These are phyloP conservation scores for Dimocarpus longan DNA, from an alignment of 345 rosid species.

Conservation along the genomic window DNA sequence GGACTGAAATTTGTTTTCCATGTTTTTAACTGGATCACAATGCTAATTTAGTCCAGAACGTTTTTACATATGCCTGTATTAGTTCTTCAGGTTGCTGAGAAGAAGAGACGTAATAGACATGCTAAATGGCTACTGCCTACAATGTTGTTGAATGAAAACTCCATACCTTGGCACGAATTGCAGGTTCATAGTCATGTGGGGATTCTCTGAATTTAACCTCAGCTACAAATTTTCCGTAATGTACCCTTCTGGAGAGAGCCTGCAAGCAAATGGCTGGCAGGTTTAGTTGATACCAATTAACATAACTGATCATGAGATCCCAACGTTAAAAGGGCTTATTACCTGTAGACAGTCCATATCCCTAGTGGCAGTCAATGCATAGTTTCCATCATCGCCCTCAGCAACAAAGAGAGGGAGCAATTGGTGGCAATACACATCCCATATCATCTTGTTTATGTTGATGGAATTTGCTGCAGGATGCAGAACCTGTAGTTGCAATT, in stretches of 20 bases:
- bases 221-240: slow-evolving; percentile 86
- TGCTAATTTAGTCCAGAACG: too few species aligned
- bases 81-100: not conserved
- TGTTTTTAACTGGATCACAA: too few species aligned
- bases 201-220: slow-evolving; percentile 80
- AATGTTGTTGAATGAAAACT: not conserved
- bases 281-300: not conserved
- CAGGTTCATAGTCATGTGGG: slow-evolving; percentile 67
- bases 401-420: slow-evolving; percentile 71
- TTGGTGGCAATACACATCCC: slow-evolving; percentile 67
- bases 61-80: not conserved
- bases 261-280: slow-evolving; percentile 20
- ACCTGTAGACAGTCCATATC: slow-evolving; percentile 87
- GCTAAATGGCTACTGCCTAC: not conserved
- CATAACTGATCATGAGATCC: not conserved
- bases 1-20: too few species aligned
- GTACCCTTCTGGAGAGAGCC: slow-evolving; percentile 90
- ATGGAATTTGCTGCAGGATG: slow-evolving; percentile 59
- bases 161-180: slow-evolving; percentile 70
- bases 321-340: not conserved
- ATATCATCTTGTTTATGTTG: slow-evolving; percentile 62
- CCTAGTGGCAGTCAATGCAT: slow-evolving; percentile 63
- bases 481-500: slow-evolving; percentile 46
- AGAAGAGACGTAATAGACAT: not conserved
- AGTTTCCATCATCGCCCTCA: slow-evolving; percentile 81